Evolutionary conservation across 2,329 filamentous ascomycete genomes (phyloP), one percentile per base, ranked within the genome.

Genomic region (Aspergillus quadricinctus): DNA sequence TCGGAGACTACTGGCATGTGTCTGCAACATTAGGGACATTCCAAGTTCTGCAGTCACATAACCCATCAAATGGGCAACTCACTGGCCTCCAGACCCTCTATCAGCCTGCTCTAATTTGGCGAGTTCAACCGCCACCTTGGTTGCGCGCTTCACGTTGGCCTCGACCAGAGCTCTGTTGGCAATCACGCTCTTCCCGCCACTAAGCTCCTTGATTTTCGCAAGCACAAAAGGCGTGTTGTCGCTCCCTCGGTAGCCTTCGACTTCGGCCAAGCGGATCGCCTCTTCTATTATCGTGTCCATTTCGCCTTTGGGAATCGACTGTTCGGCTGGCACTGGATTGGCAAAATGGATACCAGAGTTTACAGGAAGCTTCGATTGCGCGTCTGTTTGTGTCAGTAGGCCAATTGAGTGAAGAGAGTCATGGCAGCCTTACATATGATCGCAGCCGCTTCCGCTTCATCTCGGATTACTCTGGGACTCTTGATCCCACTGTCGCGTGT

Each of bases 201-300:
- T 94, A 59, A 96, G 79, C 69, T 94, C 84, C 69, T 88, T 88
- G 70, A 97, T 90, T 67, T 89, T 88, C 43, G 77, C 78, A 41
- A 97, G 78, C 41, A 97, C 85, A 68, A 88, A 96, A 0, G 92
- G 92, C 0, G 92, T 97, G 69, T 94, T 95, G 59, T 84, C 83
- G 69, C 81, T 89, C 48, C 92, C 92, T 1, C 81, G 83, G 57
- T 84, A 83, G 10, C 88, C 88, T 66, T 86, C 81, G 61, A 83
- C 78, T 29, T 81, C 77, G 4, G 84, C 88, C 64, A 90, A 84
- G 23, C 75, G 74, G 48, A 93, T 79, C 0, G 89, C 90, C 65
- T 83, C 80, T 59, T 84, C 80, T 62, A 94, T 90, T 43, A 86
- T 81, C 25, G 72, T 74, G 62, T 89, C 82, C 82, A 94, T 92